Evolutionary conservation across 2,329 filamentous ascomycete genomes (phyloP), one percentile per base, ranked within the genome.

Genomic region (Phialocephala subalpina): DNA sequence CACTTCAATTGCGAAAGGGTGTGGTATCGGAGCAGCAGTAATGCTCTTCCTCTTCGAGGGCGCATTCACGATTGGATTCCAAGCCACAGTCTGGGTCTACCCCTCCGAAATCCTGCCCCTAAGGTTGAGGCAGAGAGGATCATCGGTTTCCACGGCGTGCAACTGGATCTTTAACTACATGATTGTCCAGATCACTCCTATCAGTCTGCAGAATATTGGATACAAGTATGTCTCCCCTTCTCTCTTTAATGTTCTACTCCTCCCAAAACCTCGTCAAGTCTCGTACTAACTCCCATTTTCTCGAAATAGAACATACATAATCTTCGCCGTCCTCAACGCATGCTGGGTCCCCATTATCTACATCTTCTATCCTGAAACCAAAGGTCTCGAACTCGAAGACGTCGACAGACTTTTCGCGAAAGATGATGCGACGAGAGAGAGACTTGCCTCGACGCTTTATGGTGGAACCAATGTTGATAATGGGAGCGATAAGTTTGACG

Each of bases 281-380:
- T n/a, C n/a, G n/a, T n/a, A n/a, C n/a, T 33, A 33, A 33, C 29
- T 33, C 29, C 29, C 4, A 33, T 33, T 9, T 9, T 33, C 29
- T 9, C 9, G 9, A 33, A 4, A 33, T 9, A 33, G 29, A 33
- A 79, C 78, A 29, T 79, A 79, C 62, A 76, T 79, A 8, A 74
- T 79, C 11, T 79, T 76, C 58, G 74, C 70, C 14, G 73, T 72
- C 12, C 62, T 79, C 1, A 69, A 76, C 38, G 70, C 74, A 0
- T 52, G 74, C 29, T 73, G 75, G 45, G 76, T 81, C 18, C 79
- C 79, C 0, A 87, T 88, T 55, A 84, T 90, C 52, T 90, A 84
- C 79, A 87, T 88, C 73, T 83, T 87, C 71, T 88, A 89, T 2
- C 88, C 87, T 0, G 88, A 91, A 76, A 90, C 88, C 0, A 90